These are phyloP conservation scores for Leccinum arenicola DNA, from an alignment of 768 basidiomycete genomes.

Conservation along the genomic window DNA sequence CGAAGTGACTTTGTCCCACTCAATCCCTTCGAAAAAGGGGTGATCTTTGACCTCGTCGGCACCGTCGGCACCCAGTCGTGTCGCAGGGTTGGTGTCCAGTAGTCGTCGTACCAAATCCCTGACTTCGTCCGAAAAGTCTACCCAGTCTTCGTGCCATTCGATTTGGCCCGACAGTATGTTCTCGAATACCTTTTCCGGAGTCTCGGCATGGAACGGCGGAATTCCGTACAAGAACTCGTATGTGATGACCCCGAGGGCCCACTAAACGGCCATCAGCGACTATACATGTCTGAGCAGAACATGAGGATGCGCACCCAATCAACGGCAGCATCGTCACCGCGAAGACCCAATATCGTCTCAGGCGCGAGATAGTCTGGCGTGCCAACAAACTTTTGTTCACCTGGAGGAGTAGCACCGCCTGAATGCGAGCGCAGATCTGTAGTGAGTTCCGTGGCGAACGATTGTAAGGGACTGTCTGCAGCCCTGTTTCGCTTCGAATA, in stretches of 20 bases:
- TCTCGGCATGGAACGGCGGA: conserved; percentile 97
- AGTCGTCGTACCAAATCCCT: conserved; percentile 88
- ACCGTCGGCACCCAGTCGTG: conserved; percentile 81
- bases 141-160: conserved; percentile 94
- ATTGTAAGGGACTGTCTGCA: conserved; percentile 77
- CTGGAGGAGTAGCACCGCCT: conserved; percentile 62
- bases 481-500: conserved; percentile 51
- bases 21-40: conserved; percentile 84
- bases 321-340: conserved; percentile 91
- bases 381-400: conserved; percentile 93
- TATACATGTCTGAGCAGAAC: conserved; percentile 6
- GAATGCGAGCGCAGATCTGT: conserved; percentile 77
- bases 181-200: conserved; percentile 96
- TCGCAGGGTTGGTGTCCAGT: conserved; percentile 73
- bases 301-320: conserved; percentile 76
- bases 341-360: conserved; percentile 91
- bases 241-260: conserved; percentile 97
- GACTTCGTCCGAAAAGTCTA: conserved; percentile 82
- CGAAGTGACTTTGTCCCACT: conserved; percentile 90
- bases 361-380: conserved; percentile 98
- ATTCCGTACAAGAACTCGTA: conserved; percentile 98
- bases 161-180: conserved; percentile 94
- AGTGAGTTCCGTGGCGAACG: conserved; percentile 82
- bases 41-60: conserved; percentile 92
- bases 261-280: conserved; percentile 48